A percentile compares a stretch with the other conserved stretches of the same genome.
These are phyloP conservation scores for Coemansia sp. DNA, from an alignment of 192 early-diverging fungal genomes.

Conservation along the genomic window DNA sequence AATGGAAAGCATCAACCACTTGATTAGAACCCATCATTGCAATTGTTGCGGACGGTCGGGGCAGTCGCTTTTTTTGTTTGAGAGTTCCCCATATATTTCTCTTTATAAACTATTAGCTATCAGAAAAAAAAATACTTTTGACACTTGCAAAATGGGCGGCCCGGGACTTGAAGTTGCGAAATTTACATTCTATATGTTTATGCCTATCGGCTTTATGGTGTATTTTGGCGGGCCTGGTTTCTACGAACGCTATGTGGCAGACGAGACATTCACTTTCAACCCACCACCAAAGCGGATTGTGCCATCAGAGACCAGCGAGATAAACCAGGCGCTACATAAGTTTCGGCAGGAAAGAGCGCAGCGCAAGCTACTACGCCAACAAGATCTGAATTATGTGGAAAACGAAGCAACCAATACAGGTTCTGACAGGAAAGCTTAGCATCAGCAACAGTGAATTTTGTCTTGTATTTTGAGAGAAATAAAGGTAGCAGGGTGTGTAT, in stretches of 20 bases:
- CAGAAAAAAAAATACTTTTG: not conserved
- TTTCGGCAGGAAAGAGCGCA: constrained; percentile 15
- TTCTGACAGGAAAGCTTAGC: constrained; percentile 2
- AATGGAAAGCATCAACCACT: too few species aligned
- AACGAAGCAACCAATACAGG: not conserved
- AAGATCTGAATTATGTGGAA: constrained; percentile 16
- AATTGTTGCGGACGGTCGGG: too few species aligned
- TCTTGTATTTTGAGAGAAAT: constrained; percentile 1
- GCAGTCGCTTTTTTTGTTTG: too few species aligned
- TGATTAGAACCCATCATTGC: too few species aligned
- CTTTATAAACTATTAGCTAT: too few species aligned
- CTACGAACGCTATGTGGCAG: constrained; percentile 50
- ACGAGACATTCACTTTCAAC: constrained; percentile 42
- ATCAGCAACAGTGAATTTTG: constrained; percentile 2
- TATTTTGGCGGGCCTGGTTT: constrained; percentile 54
- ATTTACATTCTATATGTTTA: constrained; percentile 53
- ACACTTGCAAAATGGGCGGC: constrained; percentile 32
- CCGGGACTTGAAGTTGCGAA: constrained; percentile 50
- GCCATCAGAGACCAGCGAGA: constrained; percentile 33
- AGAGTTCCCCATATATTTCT: too few species aligned
- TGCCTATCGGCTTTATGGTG: constrained; percentile 53
- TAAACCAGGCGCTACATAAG: constrained; percentile 14
- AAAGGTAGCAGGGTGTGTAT: not conserved
- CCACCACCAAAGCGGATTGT: constrained; percentile 36
- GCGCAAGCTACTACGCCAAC: constrained; percentile 29